These are phyloP conservation scores for Jaapia argillacea DNA, from an alignment of 768 basidiomycete genomes.

Conservation along the genomic window DNA sequence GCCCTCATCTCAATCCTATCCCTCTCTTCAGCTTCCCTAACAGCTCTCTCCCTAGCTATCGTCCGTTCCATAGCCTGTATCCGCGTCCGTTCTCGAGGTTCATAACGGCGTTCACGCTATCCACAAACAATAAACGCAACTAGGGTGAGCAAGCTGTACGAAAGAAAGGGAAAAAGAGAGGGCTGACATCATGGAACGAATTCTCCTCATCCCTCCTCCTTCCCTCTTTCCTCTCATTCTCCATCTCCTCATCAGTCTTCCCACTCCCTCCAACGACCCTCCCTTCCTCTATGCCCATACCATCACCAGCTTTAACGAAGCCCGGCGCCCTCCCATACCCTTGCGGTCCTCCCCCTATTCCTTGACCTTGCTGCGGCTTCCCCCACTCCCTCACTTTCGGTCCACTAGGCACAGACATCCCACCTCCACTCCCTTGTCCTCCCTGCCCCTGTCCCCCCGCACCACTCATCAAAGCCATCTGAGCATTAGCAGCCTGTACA, in stretches of 20 bases:
- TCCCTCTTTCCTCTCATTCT: conserved; percentile 69
- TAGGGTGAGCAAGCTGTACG: background rate
- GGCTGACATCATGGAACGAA: conserved; percentile 78
- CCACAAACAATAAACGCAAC: background rate
- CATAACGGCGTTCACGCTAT: conserved; percentile 90
- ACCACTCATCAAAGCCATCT: conserved; percentile 23
- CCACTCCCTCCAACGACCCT: conserved; percentile 22
- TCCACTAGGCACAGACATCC: conserved; percentile 43
- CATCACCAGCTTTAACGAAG: conserved; percentile 68
- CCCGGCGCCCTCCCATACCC: conserved; percentile 71
- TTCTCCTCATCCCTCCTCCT: conserved; percentile 72
- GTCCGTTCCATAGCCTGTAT: conserved; percentile 70
- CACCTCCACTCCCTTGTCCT: background rate
- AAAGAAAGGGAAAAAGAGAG: background rate
- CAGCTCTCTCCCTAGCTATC: conserved; percentile 59
- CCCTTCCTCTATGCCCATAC: conserved; percentile 25
- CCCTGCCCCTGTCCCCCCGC: no score
- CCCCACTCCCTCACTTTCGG: conserved; percentile 79
- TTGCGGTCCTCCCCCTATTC: conserved; percentile 42
- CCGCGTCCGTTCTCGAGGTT: conserved; percentile 77
- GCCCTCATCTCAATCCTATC: conserved; percentile 74
- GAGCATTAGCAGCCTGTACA: conserved; percentile 47
- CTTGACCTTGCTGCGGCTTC: conserved; percentile 36
- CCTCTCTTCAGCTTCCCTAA: conserved; percentile 69
- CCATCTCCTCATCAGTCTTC: conserved; percentile 85